Conservation (phyloP, 73 alveolate species). For the Blepharisma stoltei region DNA sequence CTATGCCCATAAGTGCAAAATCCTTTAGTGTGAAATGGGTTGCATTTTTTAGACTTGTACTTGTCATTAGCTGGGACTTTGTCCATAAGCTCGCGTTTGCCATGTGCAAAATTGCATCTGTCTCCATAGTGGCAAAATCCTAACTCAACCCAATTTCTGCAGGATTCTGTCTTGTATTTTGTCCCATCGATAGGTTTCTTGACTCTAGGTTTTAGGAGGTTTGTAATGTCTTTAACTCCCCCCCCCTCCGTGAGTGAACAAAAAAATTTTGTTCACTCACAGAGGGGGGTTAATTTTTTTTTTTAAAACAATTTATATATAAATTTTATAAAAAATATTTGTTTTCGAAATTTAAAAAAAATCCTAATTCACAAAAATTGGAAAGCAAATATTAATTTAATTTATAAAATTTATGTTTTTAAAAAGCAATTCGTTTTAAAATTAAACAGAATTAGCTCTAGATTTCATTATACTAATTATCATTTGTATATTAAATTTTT, state of each 20-base stretch:
- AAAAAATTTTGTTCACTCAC: no score
- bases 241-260: no score
- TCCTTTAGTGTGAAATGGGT: slow-evolving; percentile 64
- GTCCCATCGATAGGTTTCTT: slow-evolving; percentile 32
- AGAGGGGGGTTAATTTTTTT: no score
- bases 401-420: no score
- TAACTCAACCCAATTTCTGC: slow-evolving; percentile 89
- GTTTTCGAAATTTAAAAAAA: not conserved
- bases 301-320: no score
- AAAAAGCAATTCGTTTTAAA: no score
- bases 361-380: no score
- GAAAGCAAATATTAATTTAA: no score
- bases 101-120: slow-evolving; percentile 94
- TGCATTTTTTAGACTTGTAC: slow-evolving; percentile 79
- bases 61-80: slow-evolving; percentile 65
- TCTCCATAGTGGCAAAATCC: slow-evolving; percentile 78
- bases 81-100: slow-evolving; percentile 70
- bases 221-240: slow-evolving; percentile 19
- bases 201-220: not conserved
- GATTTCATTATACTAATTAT: no score
- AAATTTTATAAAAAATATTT: no score
- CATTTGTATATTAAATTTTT: no score
- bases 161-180: slow-evolving; percentile 89
- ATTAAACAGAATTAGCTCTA: no score
- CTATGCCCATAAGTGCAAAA: slow-evolving; percentile 89